Evolutionary conservation across 768 basidiomycete species (phyloP), one percentile per base, ranked within the genome.

Genomic region (Trametes punicea): DNA sequence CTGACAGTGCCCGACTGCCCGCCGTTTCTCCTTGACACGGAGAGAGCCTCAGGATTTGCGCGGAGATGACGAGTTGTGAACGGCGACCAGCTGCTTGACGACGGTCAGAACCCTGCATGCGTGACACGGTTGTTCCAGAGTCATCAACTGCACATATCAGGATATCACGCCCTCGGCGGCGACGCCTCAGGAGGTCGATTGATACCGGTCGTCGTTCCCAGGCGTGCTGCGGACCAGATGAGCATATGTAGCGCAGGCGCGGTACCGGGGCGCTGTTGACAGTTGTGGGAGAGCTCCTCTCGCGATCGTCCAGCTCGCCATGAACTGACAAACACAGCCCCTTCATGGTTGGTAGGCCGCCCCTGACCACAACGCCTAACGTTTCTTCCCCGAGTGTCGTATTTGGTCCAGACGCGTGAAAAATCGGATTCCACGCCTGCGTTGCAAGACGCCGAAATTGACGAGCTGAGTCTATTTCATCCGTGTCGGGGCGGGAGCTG

Each of bases 401-500:
- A n/a, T n/a, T n/a, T n/a, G n/a, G n/a, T n/a, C n/a, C n/a, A n/a
- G n/a, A n/a, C n/a, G n/a, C n/a, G n/a, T n/a, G n/a, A n/a, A n/a
- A n/a, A n/a, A n/a, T n/a, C n/a, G n/a, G n/a, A n/a, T n/a, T n/a
- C n/a, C n/a, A n/a, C n/a, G n/a, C n/a, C n/a, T n/a, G n/a, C n/a
- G n/a, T n/a, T n/a, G n/a, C n/a, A n/a, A n/a, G 40, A 34, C 30
- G 40, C 48, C 36, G 50, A 51, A 40, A 41, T 51, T 41, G 50
- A 23, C 13, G 6, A 16, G 26, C n/a, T 21, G 36, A 54, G 52
- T 46, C 52, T 54, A 54, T 38, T 38, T n/a, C n/a, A n/a, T n/a
- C n/a, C n/a, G n/a, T n/a, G 44, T 54, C 52, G 44, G 21, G 29
- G 18, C 30, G 46, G 46, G 46, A 33, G 23, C 9, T 36, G 15